Conservation (phyloP, 164 flowering plant species). For the Vitis rotundifolia region DNA sequence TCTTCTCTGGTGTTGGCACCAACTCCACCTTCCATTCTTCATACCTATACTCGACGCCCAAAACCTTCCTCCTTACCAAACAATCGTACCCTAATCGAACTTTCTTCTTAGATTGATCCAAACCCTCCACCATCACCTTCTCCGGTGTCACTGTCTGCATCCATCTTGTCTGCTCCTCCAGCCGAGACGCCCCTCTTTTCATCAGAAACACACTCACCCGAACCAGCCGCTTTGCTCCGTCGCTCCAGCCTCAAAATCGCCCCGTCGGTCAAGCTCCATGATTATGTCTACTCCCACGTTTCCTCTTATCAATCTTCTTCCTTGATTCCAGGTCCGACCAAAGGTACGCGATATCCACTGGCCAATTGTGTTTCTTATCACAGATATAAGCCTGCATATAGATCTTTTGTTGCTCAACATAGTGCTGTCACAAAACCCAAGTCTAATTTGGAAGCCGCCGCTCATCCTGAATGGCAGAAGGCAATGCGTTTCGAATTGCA, state of each 20-base stretch:
- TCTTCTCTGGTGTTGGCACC: not conserved
- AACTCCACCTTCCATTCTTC: not conserved
- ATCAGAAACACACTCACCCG: not conserved
- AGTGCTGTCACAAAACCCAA: not conserved
- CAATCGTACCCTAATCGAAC: too few species aligned
- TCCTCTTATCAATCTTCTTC: not conserved
- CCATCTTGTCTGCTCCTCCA: too few species aligned
- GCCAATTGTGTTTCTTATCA: slow-evolving; percentile 4
- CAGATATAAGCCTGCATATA: too few species aligned
- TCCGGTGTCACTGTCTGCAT: too few species aligned
- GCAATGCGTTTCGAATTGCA: not conserved
- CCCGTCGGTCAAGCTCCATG: not conserved
- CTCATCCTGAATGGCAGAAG: too few species aligned
- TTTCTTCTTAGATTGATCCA: too few species aligned
- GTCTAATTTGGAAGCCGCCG: not conserved
- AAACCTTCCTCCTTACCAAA: too few species aligned
- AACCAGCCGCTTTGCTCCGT: not conserved
- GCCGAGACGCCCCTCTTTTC: not conserved
- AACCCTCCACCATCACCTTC: too few species aligned
- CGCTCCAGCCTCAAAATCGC: not conserved
- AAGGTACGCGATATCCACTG: slow-evolving; percentile 7
- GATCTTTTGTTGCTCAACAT: slow-evolving; percentile 1
- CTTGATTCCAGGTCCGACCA: not conserved
- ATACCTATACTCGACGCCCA: too few species aligned
- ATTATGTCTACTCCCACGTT: not conserved